Evolutionary conservation across 1,284 basidiomycete species (phyloP), one percentile per base, ranked within the genome.

Genomic region (Phaffia rhodozyma): DNA sequence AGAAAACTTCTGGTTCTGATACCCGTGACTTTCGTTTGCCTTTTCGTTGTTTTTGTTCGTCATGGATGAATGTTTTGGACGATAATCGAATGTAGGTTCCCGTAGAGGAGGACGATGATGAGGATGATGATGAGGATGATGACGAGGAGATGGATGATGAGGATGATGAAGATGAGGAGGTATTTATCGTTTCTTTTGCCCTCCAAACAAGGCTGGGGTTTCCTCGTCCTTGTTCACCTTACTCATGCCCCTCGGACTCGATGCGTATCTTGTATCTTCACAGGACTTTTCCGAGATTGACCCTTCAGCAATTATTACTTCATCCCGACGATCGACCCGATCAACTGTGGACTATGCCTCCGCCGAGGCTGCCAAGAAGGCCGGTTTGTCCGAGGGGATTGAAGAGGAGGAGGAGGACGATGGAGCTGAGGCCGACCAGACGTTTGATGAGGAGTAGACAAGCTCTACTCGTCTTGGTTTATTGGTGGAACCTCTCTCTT

Each of bases 261-360:
- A 32, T 11, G 13, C n/a, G 16, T 21, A 4, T n/a, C 3, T 25
- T 48, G 21, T 32, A 47, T 48, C 1, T 25, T 23, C 21, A 5
- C 3, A 49, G 53, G 52, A 30, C 25, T 57, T 65, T 32, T 51
- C 60, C 58, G 58, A 60, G 55, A 63, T 58, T 25, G 60, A 61
- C 55, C 50, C 55, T 4, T 58, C 59, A 51, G 23, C 9, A 49
- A 62, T 65, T 38, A n/a, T 60, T 54, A 34, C 50, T 23, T 58
- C 48, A 34, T 58, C 38, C 48, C 55, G 53, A 32, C 65, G 47
- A 60, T 62, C 60, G 62, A 65, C 55, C 30, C 65, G 56, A 47
- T 27, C 63, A 20, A 49, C 52, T 4, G 58, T 64, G 52, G 58
- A 64, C 54, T 64, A 64, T 51, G 43, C 63, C 30, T 64, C 63